Evolutionary conservation across 202 grass and related monocot genomes (phyloP).

Genomic region (Schoenoplectus tabernaemontani): DNA sequence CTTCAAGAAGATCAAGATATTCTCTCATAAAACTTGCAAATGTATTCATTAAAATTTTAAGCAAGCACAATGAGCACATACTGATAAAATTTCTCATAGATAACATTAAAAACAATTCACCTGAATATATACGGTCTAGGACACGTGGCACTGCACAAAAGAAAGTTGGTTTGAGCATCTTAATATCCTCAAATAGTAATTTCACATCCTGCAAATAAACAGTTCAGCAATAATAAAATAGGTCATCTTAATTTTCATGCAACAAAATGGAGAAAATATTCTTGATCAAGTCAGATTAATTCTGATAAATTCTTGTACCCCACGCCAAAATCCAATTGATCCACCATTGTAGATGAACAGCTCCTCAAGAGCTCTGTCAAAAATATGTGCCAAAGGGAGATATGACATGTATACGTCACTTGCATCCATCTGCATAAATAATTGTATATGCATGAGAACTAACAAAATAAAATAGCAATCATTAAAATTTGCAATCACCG

Average conservation of each 20-base stretch:
- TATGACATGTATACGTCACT: constrained; percentile 84
- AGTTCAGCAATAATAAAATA: background rate
- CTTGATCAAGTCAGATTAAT: constrained; percentile 2
- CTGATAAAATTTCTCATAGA: background rate
- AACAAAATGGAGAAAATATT: background rate
- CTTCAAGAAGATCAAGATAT: background rate
- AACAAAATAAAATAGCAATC: background rate
- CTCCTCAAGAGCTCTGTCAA: constrained; percentile 92
- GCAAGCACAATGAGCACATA: background rate
- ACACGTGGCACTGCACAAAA: constrained; percentile 97
- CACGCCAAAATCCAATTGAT: constrained; percentile 98
- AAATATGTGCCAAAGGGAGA: constrained; percentile 95
- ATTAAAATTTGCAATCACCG: background rate
- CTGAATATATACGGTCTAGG: constrained; percentile 92
- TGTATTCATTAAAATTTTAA: background rate
- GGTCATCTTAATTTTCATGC: background rate
- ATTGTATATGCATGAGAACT: background rate
- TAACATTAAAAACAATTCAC: constrained; percentile 27
- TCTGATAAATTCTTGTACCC: constrained; percentile 35
- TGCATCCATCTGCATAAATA: constrained; percentile 48
- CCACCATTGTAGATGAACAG: constrained; percentile 86
- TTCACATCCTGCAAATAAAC: constrained; percentile 66
- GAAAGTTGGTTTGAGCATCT: constrained; percentile 75
- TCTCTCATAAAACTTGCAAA: background rate
- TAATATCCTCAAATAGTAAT: constrained; percentile 84